Conservation (phyloP, 768 basidiomycete species). For the Trametes sanguinea region DNA sequence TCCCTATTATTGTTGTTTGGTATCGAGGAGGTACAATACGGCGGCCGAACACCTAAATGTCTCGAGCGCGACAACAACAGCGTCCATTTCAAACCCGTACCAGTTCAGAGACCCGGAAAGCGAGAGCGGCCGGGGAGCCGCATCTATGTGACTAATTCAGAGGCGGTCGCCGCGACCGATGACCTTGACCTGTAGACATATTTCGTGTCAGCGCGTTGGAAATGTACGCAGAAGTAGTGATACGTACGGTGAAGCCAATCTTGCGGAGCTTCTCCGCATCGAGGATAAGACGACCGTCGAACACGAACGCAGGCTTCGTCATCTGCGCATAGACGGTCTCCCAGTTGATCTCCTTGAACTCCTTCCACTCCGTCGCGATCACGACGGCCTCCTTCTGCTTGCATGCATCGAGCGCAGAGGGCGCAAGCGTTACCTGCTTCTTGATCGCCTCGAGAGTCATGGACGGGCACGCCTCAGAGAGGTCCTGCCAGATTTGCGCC, state of each 20-base stretch:
- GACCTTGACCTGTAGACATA: constrained; percentile 47
- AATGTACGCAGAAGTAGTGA: not conserved
- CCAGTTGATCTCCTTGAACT: constrained; percentile 95
- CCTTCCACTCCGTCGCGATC: constrained; percentile 97
- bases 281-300: constrained; percentile 89
- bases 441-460: constrained; percentile 71
- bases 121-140: not conserved
- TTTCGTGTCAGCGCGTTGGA: no score
- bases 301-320: constrained; percentile 99
- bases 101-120: not conserved
- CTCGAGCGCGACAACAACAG: not conserved
- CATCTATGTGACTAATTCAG: constrained; percentile 22
- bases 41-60: constrained; percentile 1
- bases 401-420: constrained; percentile 85
- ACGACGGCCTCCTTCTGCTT: constrained; percentile 89
- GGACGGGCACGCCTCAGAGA: constrained; percentile 66
- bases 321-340: constrained; percentile 77
- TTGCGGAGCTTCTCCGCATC: constrained; percentile 75
- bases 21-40: constrained; percentile 17
- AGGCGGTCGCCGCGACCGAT: constrained; percentile 57
- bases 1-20: constrained; percentile 3
- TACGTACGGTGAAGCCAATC: constrained; percentile 86
- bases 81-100: constrained; percentile 2
- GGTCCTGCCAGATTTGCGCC: constrained; percentile 85
- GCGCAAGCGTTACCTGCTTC: constrained; percentile 80